Base-by-base conservation (phyloP, 768 basidiomycete genomes). In the Termitomyces sp. region DNA sequence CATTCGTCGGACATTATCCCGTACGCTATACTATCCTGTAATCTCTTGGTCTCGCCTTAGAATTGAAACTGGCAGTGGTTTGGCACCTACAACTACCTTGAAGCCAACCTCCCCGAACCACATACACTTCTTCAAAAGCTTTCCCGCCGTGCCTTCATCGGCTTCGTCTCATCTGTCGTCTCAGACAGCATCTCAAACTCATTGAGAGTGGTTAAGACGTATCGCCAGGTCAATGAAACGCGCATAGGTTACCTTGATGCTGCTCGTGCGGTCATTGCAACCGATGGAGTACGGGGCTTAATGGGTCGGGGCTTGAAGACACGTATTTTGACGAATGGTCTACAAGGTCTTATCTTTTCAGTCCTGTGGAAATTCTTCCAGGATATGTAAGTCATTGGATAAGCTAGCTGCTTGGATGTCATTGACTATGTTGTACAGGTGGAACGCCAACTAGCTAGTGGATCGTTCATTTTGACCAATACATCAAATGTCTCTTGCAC, bases 201-300 rank as follows among this genome's bases (percentile, higher is more conserved):
- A 5, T 75, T 98, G 1, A 83, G 93, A 20, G 95, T 98, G 2
- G 73, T 98, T 67, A 98, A 98, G 80, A 98, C 96, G 0, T 98
- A 97, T 72, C 77, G 95, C 16, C 96, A 98, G 69, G 93, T 95
- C 33, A 84, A 94, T 67, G 86, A 88, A 59, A 83, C 83, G 5
- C 81, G 84, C 31, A 87, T 98, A 16, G 83, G 87, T 1, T 98
- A 98, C 68, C 56, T 78, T 4, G 83, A 86, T 52, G 91, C 93
- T 0, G 94, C 92, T 0, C 80, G 80, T 49, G 84, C 82, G 5
- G 89, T 98, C 48, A 75, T 97, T 37, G 80, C 80, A 1, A 72
- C 74, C 0, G 94, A 97, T 62, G 95, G 94, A 12, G 55, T 86
- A n/a, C 66, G 68, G 22, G 94, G 93, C 5, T 72, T 98, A 29